Evolutionary conservation across 768 basidiomycete species (phyloP), one percentile per base, ranked within the genome.

Genomic region (Hericium erinaceus): DNA sequence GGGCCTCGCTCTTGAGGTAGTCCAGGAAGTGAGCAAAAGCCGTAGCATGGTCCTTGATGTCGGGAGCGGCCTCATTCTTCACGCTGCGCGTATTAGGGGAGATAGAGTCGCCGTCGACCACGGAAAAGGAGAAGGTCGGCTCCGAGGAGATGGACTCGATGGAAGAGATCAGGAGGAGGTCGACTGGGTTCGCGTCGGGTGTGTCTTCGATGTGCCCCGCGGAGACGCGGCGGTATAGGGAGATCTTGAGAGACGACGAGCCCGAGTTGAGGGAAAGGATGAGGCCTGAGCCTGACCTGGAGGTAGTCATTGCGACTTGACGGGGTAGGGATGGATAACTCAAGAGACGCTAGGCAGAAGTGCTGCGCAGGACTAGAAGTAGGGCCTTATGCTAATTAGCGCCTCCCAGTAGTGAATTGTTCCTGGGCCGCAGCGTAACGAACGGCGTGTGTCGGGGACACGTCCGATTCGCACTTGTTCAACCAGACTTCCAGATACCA

Each of bases 221-320:
- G 8, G 63, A 40, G 12, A 64, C 62, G 28, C 73, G 67, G 41
- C 67, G 63, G 64, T 80, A 93, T 48, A 93, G 78, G 12, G 87
- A 83, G 48, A 88, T 80, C 73, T 92, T 93, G 72, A 93, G 83
- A 5, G 90, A 92, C 2, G 90, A 92, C 0, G 89, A 91, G 40
- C 90, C 90, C 5, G 90, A 82, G 63, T 92, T 92, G 61, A 85
- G 76, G 3, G 89, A 76, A 24, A 92, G 82, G 56, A 90, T 79
- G 59, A 82, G 72, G 63, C 64, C 70, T 64, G 67, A 57, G 24
- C 56, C 61, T 33, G 33, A 33, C 8, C 7, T 33, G 33, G 33
- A 33, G 33, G 33, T 8, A 7, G 33, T 7, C 33, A 33, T 33
- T 33, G 9, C 9, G 44, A 13, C 16, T 33, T 55, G 54, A 16